Evolutionary conservation across 441 rosid genomes (phyloP).

Genomic region (Pelargonium exstipulatum): DNA sequence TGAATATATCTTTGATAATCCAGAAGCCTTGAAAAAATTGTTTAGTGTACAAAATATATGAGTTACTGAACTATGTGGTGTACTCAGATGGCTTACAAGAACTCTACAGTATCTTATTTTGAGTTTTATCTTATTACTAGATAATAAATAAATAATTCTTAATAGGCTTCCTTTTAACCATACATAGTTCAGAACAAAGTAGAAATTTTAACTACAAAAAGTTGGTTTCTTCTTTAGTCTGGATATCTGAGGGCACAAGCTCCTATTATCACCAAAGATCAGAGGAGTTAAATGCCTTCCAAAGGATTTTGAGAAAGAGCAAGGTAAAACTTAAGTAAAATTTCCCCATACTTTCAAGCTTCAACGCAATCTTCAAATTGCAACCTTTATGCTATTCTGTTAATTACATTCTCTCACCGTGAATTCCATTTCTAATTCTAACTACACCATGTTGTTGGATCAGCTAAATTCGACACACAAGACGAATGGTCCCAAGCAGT

Average conservation of each 20-base stretch:
- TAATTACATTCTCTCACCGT: neutral
- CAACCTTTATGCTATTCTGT: neutral
- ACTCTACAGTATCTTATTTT: neutral
- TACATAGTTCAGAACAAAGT: neutral
- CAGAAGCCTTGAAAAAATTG: neutral
- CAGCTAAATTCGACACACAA: neutral
- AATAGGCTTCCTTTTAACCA: neutral
- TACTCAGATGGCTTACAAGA: neutral
- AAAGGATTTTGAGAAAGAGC: neutral
- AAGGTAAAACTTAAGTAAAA: slow-evolving; percentile 3
- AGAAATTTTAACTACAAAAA: neutral
- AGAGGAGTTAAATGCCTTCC: neutral
- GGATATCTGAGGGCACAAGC: neutral
- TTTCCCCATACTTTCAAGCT: neutral
- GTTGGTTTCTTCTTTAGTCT: neutral
- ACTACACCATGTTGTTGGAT: neutral
- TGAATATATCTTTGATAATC: neutral
- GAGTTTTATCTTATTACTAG: neutral
- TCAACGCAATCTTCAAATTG: neutral
- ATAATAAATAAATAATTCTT: neutral
- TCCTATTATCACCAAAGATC: neutral
- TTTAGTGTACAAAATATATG: neutral
- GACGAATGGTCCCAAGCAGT: neutral
- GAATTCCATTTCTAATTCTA: neutral
- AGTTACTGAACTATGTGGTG: neutral